These are phyloP conservation scores for Monosporascus ibericus DNA, from an alignment of 2,329 filamentous ascomycete genomes.

Conservation along the genomic window DNA sequence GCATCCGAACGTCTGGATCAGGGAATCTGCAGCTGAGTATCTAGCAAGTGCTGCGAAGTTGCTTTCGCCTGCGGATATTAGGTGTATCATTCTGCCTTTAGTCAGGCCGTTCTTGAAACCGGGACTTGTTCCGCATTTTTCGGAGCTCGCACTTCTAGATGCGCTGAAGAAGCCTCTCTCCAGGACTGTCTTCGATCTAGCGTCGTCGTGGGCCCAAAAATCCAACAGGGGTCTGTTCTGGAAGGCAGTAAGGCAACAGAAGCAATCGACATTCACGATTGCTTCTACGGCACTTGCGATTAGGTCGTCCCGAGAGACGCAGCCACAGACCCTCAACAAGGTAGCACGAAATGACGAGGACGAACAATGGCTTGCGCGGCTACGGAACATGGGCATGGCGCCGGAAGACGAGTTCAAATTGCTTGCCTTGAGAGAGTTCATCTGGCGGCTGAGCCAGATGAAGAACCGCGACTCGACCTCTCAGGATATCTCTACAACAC, in stretches of 20 bases:
- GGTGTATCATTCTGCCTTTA: conserved; percentile 77
- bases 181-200: conserved; percentile 75
- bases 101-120: conserved; percentile 78
- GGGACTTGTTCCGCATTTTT: conserved; percentile 57
- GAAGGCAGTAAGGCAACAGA: conserved; percentile 67
- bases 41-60: conserved; percentile 70
- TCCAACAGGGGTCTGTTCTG: conserved; percentile 81
- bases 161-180: conserved; percentile 76
- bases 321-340: conserved; percentile 52
- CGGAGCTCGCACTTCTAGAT: conserved; percentile 71
- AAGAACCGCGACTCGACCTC: conserved; percentile 48
- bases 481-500: conserved; percentile 33
- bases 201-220: conserved; percentile 78
- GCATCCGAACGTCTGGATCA: conserved; percentile 93
- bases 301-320: conserved; percentile 51
- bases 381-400: conserved; percentile 77
- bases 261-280: conserved; percentile 58
- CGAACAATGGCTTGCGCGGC: conserved; percentile 80
- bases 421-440: conserved; percentile 78
- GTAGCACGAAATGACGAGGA: conserved; percentile 82
- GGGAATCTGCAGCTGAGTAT: conserved; percentile 82
- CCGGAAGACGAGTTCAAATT: conserved; percentile 86
- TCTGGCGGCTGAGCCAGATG: conserved; percentile 77
- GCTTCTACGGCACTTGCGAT: conserved; percentile 49
- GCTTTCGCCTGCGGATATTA: conserved; percentile 71